These are phyloP conservation scores for Scheffersomyces spartinae DNA, from an alignment of 805 yeast species.

Conservation along the genomic window DNA sequence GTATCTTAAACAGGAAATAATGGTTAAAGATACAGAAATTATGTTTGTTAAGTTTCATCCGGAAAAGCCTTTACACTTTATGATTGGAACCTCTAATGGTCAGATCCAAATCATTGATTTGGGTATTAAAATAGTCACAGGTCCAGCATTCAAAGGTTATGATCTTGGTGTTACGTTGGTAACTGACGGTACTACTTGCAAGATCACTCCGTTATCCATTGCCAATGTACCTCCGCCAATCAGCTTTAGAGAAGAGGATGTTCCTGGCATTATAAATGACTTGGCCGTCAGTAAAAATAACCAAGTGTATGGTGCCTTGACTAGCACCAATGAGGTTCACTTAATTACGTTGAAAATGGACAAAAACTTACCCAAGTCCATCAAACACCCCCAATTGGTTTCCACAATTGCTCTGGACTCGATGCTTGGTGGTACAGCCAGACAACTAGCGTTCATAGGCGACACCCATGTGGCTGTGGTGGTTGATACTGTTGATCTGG, in stretches of 20 bases:
- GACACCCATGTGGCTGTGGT: constrained; percentile 43
- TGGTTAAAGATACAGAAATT: constrained; percentile 20
- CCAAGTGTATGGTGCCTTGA: constrained; percentile 44
- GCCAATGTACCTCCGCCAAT: constrained; percentile 97
- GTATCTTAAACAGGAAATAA: constrained; percentile 80
- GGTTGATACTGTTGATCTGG: constrained; percentile 41
- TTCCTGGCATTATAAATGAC: constrained; percentile 45
- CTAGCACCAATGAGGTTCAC: constrained; percentile 25
- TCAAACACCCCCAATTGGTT: constrained; percentile 31
- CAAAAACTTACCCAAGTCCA: no score
- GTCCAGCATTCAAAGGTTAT: constrained; percentile 55
- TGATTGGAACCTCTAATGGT: constrained; percentile 42
- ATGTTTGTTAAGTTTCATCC: constrained; percentile 69
- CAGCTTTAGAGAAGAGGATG: constrained; percentile 53
- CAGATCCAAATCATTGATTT: constrained; percentile 57
- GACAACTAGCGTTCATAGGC: constrained; percentile 53
- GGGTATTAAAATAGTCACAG: constrained; percentile 49
- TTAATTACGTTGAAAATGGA: no score
- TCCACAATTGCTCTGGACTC: constrained; percentile 26
- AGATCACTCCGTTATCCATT: constrained; percentile 68
- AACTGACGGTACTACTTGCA: constrained; percentile 60
- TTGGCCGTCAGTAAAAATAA: constrained; percentile 55
- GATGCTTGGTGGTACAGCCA: constrained; percentile 32
- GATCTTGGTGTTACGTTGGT: constrained; percentile 77
- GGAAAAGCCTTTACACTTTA: constrained; percentile 68